Percentiles rank a stretch among this genome's conserved stretches.
These are phyloP conservation scores for Scheffersomyces segobiensis DNA, from an alignment of 1,139 yeast genomes.

Conservation along the genomic window DNA sequence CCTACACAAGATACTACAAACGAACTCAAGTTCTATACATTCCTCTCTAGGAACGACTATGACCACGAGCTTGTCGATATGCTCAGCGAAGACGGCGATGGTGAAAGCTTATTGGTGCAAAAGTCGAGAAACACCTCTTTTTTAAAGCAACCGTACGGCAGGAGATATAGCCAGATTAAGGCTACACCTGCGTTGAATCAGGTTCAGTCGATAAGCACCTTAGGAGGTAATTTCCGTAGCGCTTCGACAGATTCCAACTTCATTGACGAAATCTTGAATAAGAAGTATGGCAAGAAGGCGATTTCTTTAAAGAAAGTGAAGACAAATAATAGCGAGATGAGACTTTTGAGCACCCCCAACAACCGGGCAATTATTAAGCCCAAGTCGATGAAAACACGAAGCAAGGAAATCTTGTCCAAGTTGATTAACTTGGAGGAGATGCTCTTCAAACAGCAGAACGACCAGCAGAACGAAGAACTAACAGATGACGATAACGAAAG, in stretches of 20 bases:
- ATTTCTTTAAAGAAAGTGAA: conserved; percentile 10
- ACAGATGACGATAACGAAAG: not conserved
- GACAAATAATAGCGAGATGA: conserved; percentile 12
- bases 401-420: not conserved
- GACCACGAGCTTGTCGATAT: conserved; percentile 23
- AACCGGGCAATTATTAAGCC: not conserved
- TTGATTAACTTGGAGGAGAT: not conserved
- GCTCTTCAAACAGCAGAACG: not conserved
- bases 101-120: conserved; percentile 23
- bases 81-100: conserved; percentile 8
- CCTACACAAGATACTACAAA: conserved; percentile 11
- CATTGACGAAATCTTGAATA: conserved; percentile 29
- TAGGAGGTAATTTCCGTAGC: conserved; percentile 30
- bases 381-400: not conserved
- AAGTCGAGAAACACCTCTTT: conserved; percentile 25
- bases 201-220: conserved; percentile 29
- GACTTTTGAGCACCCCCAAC: not conserved
- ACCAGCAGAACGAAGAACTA: not conserved
- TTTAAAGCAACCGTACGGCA: conserved; percentile 8
- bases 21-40: conserved; percentile 37
- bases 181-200: not conserved
- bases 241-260: conserved; percentile 39
- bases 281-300: conserved; percentile 2
- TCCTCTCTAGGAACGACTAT: conserved; percentile 32
- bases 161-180: conserved; percentile 11